Conservation (phyloP, 2,329 filamentous ascomycete species). For the Aspergillus chevalieri region DNA sequence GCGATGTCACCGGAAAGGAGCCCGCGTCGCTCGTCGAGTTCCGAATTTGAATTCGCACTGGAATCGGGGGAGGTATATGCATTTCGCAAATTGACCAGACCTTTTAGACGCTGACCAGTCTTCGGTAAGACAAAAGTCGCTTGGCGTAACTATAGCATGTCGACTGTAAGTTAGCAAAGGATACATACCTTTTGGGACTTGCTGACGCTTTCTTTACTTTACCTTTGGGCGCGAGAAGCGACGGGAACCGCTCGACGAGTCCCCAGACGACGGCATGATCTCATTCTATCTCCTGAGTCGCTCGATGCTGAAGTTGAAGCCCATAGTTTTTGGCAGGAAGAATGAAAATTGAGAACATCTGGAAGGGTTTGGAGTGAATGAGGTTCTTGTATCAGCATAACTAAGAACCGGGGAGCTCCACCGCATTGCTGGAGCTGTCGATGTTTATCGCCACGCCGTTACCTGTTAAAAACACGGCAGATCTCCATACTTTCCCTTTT, state of each 20-base stretch:
- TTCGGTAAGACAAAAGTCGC: slow-evolving; percentile 80
- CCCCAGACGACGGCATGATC: slow-evolving; percentile 23
- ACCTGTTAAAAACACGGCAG: no score
- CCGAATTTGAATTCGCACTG: slow-evolving; percentile 14
- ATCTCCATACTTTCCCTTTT: no score
- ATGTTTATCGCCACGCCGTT: no score
- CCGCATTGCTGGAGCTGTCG: no score
- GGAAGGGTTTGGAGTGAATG: no score
- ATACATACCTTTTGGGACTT: neutral
- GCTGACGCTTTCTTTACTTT: slow-evolving; percentile 1
- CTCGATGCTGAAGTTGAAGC: neutral
- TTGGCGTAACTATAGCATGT: slow-evolving; percentile 58
- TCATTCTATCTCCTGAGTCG: slow-evolving; percentile 14
- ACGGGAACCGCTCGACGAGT: slow-evolving; percentile 25
- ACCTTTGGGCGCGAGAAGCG: slow-evolving; percentile 29
- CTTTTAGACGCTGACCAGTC: slow-evolving; percentile 77
- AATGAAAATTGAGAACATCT: no score
- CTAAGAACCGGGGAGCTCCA: no score
- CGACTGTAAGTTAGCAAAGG: neutral
- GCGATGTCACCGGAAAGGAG: slow-evolving; percentile 24
- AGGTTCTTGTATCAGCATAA: no score
- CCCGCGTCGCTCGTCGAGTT: slow-evolving; percentile 27
- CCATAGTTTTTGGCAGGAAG: no score
- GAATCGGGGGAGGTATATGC: slow-evolving; percentile 35
- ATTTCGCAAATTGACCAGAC: slow-evolving; percentile 68